phyloP scores from a whole-genome alignment of 768 basidiomycete species.

The Tricholomella constricta region DNA sequence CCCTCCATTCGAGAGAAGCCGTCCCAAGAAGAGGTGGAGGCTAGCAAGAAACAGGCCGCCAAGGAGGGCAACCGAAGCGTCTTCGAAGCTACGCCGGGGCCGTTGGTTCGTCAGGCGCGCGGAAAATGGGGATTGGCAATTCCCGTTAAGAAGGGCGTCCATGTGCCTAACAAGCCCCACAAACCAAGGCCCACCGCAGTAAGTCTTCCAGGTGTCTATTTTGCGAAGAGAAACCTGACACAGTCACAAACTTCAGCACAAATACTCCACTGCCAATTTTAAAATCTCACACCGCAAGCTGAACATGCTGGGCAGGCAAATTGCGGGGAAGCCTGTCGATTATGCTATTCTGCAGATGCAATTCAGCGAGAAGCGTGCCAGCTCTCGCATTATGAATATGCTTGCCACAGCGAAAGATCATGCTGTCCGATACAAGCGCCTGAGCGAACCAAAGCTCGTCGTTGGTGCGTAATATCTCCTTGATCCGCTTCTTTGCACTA shows the following conservation, averaged over 20 bases:
- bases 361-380: constrained; percentile 92
- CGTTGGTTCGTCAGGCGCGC: constrained; percentile 3
- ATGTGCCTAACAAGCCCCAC: constrained; percentile 17
- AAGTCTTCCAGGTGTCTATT: constrained; percentile 2
- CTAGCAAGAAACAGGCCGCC: constrained; percentile 45
- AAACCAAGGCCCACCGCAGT: constrained; percentile 33
- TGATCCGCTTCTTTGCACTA: no score
- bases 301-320: constrained; percentile 84
- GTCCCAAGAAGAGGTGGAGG: constrained; percentile 46
- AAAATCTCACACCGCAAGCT: constrained; percentile 94
- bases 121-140: neutral
- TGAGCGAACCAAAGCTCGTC: constrained; percentile 71
- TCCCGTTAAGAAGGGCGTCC: neutral
- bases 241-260: constrained; percentile 58
- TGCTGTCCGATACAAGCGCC: constrained; percentile 73
- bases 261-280: constrained; percentile 90
- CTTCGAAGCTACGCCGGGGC: constrained; percentile 44
- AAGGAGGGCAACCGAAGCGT: constrained; percentile 48
- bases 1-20: constrained; percentile 48
- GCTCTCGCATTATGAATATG: constrained; percentile 85
- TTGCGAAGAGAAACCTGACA: neutral
- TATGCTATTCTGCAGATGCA: constrained; percentile 96
- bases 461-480: constrained; percentile 72
- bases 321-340: constrained; percentile 90
- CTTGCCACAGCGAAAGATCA: constrained; percentile 85